phyloP scores from a whole-genome alignment of 1,139 yeast species.

The Geotrichum aggregatum region DNA sequence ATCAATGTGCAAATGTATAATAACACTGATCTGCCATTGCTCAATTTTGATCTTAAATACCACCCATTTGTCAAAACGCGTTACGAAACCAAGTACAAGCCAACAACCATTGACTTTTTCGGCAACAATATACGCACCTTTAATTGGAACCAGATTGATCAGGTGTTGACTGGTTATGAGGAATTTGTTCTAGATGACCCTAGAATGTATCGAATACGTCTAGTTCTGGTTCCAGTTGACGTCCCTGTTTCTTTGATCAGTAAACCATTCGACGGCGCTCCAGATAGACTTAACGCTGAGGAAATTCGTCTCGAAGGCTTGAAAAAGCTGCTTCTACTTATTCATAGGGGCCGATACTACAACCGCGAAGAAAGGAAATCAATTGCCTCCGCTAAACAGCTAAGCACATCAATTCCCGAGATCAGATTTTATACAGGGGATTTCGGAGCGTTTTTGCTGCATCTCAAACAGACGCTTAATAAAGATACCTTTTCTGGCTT shows the following conservation, averaged over 20 bases:
- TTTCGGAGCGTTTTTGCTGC: conserved; percentile 61
- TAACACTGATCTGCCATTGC: conserved; percentile 32
- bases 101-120: conserved; percentile 52
- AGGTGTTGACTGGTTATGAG: conserved; percentile 81
- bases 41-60: conserved; percentile 10
- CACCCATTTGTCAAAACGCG: conserved; percentile 68
- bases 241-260: conserved; percentile 45
- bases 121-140: conserved; percentile 51
- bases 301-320: conserved; percentile 87
- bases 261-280: conserved; percentile 16
- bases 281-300: conserved; percentile 66
- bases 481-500: conserved; percentile 24
- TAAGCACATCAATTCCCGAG: conserved; percentile 61
- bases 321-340: conserved; percentile 60
- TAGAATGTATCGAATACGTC: conserved; percentile 65
- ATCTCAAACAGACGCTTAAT: conserved; percentile 36
- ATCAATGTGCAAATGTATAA: conserved; percentile 73
- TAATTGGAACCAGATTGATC: conserved; percentile 93
- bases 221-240: conserved; percentile 72
- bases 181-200: conserved; percentile 58
- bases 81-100: conserved; percentile 64
- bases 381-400: conserved; percentile 36
- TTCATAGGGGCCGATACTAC: conserved; percentile 57
- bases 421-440: conserved; percentile 86
- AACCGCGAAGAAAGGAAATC: conserved; percentile 44